Percentiles rank a stretch among this genome's conserved stretches.
Conservation (phyloP, 108 stramenopile genomes). For the Nitzschia putrida region DNA sequence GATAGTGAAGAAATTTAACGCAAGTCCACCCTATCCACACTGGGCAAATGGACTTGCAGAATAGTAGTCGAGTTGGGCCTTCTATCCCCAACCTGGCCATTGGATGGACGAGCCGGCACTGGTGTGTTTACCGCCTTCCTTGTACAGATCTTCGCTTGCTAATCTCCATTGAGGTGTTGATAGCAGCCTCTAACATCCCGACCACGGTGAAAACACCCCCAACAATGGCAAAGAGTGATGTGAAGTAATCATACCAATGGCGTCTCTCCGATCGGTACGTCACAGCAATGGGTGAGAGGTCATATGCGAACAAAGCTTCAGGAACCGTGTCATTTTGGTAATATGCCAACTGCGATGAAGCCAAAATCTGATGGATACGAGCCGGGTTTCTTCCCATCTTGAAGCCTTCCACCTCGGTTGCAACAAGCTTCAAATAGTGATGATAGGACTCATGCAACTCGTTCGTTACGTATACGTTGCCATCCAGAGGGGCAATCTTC, state of each 20-base stretch:
- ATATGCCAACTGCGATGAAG: slow-evolving; percentile 68
- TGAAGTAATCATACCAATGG: slow-evolving; percentile 92
- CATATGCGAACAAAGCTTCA: slow-evolving; percentile 84
- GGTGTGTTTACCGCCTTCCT: no score
- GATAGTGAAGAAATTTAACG: no score
- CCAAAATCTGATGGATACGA: slow-evolving; percentile 65
- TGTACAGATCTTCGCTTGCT: slow-evolving; percentile 5
- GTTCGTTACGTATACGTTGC: slow-evolving; percentile 66
- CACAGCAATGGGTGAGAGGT: slow-evolving; percentile 85
- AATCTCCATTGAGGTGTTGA: slow-evolving; percentile 25
- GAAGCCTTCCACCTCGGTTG: slow-evolving; percentile 57
- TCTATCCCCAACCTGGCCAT: no score
- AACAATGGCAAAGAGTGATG: slow-evolving; percentile 89
- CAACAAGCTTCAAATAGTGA: slow-evolving; percentile 92
- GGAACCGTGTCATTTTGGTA: slow-evolving; percentile 67
- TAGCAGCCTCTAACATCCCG: slow-evolving; percentile 77
- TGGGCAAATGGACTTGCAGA: no score
- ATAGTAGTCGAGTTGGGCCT: no score
- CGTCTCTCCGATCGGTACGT: slow-evolving; percentile 51
- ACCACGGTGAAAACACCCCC: slow-evolving; percentile 96
- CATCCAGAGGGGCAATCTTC: slow-evolving; percentile 77
- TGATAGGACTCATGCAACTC: slow-evolving; percentile 89
- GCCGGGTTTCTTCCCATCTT: slow-evolving; percentile 30
- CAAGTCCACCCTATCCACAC: no score
- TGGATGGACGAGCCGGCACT: no score